These are phyloP conservation scores for Aspergillus alliaceus DNA, from an alignment of 2,329 filamentous ascomycete genomes.

Conservation along the genomic window DNA sequence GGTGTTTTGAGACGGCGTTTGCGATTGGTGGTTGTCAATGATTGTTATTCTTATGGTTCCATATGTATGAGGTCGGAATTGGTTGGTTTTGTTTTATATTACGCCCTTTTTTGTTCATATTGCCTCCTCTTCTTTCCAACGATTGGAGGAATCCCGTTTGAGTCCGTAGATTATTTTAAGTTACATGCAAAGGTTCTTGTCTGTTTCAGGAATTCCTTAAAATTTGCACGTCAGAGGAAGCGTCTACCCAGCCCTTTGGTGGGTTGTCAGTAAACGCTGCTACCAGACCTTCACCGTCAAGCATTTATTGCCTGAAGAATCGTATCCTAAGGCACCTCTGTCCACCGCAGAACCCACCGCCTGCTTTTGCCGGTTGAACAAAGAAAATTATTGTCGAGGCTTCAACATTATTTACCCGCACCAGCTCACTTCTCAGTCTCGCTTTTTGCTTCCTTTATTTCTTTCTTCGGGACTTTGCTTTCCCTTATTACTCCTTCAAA, in stretches of 20 bases:
- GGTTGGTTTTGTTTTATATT: background rate
- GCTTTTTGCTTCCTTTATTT: background rate
- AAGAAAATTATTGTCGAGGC: constrained; percentile 34
- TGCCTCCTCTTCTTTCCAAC: background rate
- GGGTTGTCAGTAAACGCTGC: background rate
- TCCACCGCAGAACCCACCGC: constrained; percentile 30
- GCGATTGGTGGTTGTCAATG: background rate
- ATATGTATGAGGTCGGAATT: background rate
- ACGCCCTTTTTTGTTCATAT: background rate
- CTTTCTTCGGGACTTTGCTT: background rate
- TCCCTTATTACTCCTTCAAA: background rate
- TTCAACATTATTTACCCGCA: constrained; percentile 2
- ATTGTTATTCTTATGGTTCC: background rate
- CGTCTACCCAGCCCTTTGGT: no score
- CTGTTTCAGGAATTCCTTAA: no score
- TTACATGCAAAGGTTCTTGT: background rate
- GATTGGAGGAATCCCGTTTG: background rate
- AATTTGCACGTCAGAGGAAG: no score
- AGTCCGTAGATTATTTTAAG: background rate
- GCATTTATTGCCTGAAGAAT: no score
- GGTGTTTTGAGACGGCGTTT: constrained; percentile 8
- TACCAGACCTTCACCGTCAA: no score
- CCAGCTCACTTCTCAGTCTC: background rate
- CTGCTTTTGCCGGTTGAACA: constrained; percentile 26
- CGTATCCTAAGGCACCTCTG: no score